These are phyloP conservation scores for Elongisporangium prolatum DNA, from an alignment of 352 stramenopile species.

Conservation along the genomic window DNA sequence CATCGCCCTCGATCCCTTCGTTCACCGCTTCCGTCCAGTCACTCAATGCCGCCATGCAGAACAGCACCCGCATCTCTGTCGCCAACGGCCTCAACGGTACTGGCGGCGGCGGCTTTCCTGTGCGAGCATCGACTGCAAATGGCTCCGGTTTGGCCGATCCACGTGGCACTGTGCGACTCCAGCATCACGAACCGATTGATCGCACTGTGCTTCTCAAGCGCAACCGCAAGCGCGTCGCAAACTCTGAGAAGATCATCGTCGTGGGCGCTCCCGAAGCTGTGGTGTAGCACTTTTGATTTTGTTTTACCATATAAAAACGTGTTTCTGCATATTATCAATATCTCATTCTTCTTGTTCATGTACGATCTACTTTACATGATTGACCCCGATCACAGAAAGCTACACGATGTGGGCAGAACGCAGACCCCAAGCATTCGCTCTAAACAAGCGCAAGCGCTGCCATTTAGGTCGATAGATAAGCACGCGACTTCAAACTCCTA, in stretches of 20 bases:
- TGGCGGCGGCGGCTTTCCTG: slow-evolving; percentile 38
- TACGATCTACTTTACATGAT: too few species aligned
- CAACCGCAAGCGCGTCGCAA: slow-evolving; percentile 60
- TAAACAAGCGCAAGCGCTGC: too few species aligned
- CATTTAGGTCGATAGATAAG: neutral
- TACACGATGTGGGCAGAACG: too few species aligned
- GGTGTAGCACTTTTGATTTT: too few species aligned
- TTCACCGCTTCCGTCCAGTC: slow-evolving; percentile 84
- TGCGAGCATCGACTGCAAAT: slow-evolving; percentile 39
- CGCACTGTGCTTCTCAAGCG: slow-evolving; percentile 76
- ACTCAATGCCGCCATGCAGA: slow-evolving; percentile 73
- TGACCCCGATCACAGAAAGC: too few species aligned
- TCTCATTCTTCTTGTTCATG: too few species aligned
- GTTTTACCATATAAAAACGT: too few species aligned
- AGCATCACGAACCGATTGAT: slow-evolving; percentile 57
- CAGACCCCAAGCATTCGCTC: too few species aligned
- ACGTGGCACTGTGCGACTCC: slow-evolving; percentile 5
- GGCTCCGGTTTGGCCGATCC: neutral
- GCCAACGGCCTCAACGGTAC: slow-evolving; percentile 16
- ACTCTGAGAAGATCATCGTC: slow-evolving; percentile 85
- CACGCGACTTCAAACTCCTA: neutral
- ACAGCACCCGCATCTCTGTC: slow-evolving; percentile 36
- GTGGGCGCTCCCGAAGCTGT: slow-evolving; percentile 78
- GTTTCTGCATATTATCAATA: too few species aligned
- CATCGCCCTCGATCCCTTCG: slow-evolving; percentile 83